A percentile compares a stretch with the other conserved stretches of the same genome.
These are phyloP conservation scores for Nasturtium officinale DNA, from an alignment of 345 rosid species.

Conservation along the genomic window DNA sequence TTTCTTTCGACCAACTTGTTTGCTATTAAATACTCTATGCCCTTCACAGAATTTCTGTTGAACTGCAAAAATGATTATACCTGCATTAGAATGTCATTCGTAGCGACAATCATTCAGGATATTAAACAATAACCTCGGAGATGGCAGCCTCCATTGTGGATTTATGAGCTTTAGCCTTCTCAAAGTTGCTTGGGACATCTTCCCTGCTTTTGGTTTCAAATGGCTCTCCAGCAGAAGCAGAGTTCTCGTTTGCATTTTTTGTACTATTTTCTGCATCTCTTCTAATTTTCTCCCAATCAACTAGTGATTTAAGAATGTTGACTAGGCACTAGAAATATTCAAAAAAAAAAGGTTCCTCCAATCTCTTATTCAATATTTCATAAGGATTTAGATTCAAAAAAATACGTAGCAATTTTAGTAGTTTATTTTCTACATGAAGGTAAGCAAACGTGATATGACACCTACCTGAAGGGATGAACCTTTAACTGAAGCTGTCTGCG, in stretches of 20 bases:
- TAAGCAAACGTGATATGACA: constrained; percentile 32
- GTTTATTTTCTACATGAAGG: constrained; percentile 21
- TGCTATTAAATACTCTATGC: constrained; percentile 69
- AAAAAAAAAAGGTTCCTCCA: constrained; percentile 37
- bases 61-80: constrained; percentile 60
- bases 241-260: constrained; percentile 46
- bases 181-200: constrained; percentile 78
- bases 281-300: constrained; percentile 87
- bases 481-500: constrained; percentile 75
- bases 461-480: constrained; percentile 93
- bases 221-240: constrained; percentile 49
- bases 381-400: constrained; percentile 14
- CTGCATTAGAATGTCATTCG: constrained; percentile 33
- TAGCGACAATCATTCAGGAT: constrained; percentile 10
- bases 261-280: constrained; percentile 55
- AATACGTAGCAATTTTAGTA: constrained; percentile 12
- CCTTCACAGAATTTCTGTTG: constrained; percentile 83
- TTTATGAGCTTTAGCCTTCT: constrained; percentile 97
- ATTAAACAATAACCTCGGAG: constrained; percentile 63
- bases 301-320: constrained; percentile 82
- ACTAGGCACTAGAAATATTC: constrained; percentile 76
- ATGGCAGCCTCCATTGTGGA: constrained; percentile 91
- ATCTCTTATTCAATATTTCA: constrained; percentile 30
- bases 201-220: constrained; percentile 60
- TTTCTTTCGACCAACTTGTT: constrained; percentile 80